phyloP scores from a whole-genome alignment of 2,329 filamentous ascomycete genomes.

The Penicillium brevicompactum region DNA sequence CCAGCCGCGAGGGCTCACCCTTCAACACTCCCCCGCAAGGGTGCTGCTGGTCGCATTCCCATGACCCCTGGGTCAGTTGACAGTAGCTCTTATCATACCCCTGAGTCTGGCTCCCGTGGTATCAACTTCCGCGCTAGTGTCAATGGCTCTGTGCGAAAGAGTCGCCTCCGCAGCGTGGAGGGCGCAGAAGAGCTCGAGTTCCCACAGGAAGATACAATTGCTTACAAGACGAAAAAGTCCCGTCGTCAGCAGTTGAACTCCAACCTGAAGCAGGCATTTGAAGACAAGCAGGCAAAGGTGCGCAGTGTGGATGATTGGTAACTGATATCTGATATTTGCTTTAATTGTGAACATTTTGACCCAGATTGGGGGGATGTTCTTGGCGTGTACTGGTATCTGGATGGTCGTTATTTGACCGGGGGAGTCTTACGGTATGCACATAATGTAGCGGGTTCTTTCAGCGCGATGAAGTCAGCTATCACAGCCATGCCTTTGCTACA shows the following conservation, averaged over 20 bases:
- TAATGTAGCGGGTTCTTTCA: constrained; percentile 12
- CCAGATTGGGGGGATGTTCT: not conserved
- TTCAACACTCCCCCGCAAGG: constrained; percentile 42
- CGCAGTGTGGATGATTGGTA: constrained; percentile 36
- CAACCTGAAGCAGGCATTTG: constrained; percentile 40
- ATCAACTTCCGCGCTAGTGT: constrained; percentile 38
- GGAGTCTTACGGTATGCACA: constrained; percentile 21
- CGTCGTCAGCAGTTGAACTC: constrained; percentile 39
- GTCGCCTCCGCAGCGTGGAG: constrained; percentile 36
- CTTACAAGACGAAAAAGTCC: constrained; percentile 39
- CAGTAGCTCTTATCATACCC: constrained; percentile 44
- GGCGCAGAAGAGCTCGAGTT: constrained; percentile 26
- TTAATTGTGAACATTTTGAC: not conserved
- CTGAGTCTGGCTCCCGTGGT: constrained; percentile 39
- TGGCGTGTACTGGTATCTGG: constrained; percentile 5
- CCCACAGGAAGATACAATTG: constrained; percentile 32
- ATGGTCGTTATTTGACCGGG: constrained; percentile 3
- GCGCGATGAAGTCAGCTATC: constrained; percentile 1
- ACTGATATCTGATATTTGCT: constrained; percentile 1
- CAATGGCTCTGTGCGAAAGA: constrained; percentile 36
- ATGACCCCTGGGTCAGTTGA: constrained; percentile 43
- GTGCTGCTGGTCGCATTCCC: constrained; percentile 29
- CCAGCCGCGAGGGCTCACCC: constrained; percentile 41
- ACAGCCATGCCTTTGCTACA: not conserved
- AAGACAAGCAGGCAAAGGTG: constrained; percentile 37